A percentile compares a stretch with the other conserved stretches of the same genome.
These are phyloP conservation scores for Anisodus tanguticus DNA, from an alignment of 257 asterid genomes.

Conservation along the genomic window DNA sequence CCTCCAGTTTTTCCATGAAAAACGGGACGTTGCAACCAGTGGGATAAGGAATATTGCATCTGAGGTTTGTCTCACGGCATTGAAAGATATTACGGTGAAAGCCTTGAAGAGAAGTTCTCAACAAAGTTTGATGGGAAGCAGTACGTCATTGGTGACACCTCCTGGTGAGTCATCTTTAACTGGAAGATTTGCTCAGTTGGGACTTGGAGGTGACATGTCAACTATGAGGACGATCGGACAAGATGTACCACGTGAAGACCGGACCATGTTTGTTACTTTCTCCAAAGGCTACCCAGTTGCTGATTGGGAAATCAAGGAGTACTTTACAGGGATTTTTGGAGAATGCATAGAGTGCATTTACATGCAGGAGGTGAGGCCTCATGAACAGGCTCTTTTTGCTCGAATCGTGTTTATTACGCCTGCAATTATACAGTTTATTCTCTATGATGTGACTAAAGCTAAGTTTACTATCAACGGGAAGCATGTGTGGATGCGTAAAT, in stretches of 20 bases:
- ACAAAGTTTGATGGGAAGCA: neutral
- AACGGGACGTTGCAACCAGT: constrained; percentile 25
- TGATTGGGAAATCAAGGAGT: constrained; percentile 54
- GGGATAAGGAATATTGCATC: constrained; percentile 36
- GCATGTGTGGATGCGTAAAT: constrained; percentile 71
- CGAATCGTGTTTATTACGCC: constrained; percentile 46
- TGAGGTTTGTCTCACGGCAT: constrained; percentile 45
- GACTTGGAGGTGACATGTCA: constrained; percentile 12
- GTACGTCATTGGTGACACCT: constrained; percentile 22
- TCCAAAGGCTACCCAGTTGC: constrained; percentile 67
- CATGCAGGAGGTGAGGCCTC: constrained; percentile 56
- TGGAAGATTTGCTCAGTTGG: constrained; percentile 33
- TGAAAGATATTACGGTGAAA: constrained; percentile 49
- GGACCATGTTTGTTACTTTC: constrained; percentile 70
- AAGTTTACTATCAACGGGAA: constrained; percentile 66
- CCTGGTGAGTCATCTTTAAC: constrained; percentile 22
- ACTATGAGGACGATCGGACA: neutral
- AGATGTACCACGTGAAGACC: constrained; percentile 36
- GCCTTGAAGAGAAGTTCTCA: constrained; percentile 39
- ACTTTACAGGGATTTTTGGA: constrained; percentile 48
- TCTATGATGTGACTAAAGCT: constrained; percentile 50
- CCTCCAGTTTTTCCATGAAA: constrained; percentile 40
- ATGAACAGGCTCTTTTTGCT: constrained; percentile 64
- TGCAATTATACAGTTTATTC: constrained; percentile 39
- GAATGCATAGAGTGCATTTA: constrained; percentile 52